These are phyloP conservation scores for Pezicula neosporulosa DNA, from an alignment of 2,329 filamentous ascomycete species.

Conservation along the genomic window DNA sequence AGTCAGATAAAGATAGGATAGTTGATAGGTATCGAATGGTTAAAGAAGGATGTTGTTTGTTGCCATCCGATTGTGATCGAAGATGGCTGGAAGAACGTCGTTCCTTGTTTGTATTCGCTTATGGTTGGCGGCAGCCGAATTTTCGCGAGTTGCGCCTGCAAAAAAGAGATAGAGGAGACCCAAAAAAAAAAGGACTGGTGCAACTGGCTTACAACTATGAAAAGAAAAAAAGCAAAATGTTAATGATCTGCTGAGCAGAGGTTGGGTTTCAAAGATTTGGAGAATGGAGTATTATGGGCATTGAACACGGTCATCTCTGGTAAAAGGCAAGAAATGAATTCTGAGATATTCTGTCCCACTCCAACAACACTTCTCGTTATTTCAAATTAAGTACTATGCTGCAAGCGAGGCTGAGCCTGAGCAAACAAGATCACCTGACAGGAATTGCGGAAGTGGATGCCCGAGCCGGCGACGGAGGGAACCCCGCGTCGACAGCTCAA, in stretches of 20 bases:
- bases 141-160: not conserved
- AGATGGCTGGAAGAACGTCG: not conserved
- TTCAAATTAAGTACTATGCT: not conserved
- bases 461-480: too few relatives aligned
- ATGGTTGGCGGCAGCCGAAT: not conserved
- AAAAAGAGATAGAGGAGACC: slow-evolving; percentile 1
- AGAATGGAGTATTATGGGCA: slow-evolving; percentile 49
- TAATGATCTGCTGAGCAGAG: slow-evolving; percentile 19
- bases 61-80: not conserved
- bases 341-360: slow-evolving; percentile 33
- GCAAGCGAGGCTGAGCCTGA: too few relatives aligned
- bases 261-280: slow-evolving; percentile 45
- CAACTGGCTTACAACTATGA: not conserved
- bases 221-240: slow-evolving; percentile 14
- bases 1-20: too few relatives aligned
- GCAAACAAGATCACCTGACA: too few relatives aligned
- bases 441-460: too few relatives aligned
- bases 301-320: slow-evolving; percentile 34
- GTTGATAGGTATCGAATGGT: too few relatives aligned
- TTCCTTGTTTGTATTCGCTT: not conserved
- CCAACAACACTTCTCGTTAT: slow-evolving; percentile 6
- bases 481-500: too few relatives aligned
- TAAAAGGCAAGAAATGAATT: slow-evolving; percentile 36
- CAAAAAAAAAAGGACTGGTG: not conserved
- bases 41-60: too few relatives aligned